Percentiles rank a stretch among this genome's conserved stretches.
These are phyloP conservation scores for Halophytophthora polymorphica DNA, from an alignment of 352 stramenopile genomes.

Conservation along the genomic window DNA sequence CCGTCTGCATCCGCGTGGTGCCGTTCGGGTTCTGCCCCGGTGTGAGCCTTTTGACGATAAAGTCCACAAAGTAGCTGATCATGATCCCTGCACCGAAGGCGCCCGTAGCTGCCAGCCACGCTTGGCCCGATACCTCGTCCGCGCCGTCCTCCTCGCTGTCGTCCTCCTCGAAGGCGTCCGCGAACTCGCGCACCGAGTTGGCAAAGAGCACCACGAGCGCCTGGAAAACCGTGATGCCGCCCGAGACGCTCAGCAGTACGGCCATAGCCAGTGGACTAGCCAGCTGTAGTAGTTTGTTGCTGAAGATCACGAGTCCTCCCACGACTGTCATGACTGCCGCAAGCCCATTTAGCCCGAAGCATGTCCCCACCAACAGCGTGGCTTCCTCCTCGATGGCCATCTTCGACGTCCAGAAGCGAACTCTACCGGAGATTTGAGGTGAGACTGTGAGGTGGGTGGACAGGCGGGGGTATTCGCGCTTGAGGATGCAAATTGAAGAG, in stretches of 20 bases:
- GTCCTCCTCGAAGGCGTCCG: constrained; percentile 25
- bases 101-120: constrained; percentile 76
- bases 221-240: constrained; percentile 76
- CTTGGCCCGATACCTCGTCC: constrained; percentile 26
- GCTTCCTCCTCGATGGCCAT: constrained; percentile 32
- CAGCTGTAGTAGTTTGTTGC: constrained; percentile 58
- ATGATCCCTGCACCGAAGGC: constrained; percentile 86
- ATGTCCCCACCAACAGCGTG: constrained; percentile 21
- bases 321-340: constrained; percentile 58
- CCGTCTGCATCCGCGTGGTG: constrained; percentile 28
- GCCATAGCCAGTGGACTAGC: constrained; percentile 58
- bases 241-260: constrained; percentile 59
- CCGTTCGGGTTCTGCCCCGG: constrained; percentile 36
- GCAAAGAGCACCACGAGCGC: constrained; percentile 72
- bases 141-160: constrained; percentile 16
- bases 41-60: constrained; percentile 41
- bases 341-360: constrained; percentile 56
- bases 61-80: constrained; percentile 51
- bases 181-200: constrained; percentile 38
- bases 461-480: background rate
- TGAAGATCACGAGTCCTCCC: constrained; percentile 70
- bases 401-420: background rate
- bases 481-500: constrained; percentile 16
- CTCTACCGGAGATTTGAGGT: constrained; percentile 6
- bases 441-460: background rate